Evolutionary conservation across 306 rosid species (phyloP).

Genomic region (Acacia melanoxylon): DNA sequence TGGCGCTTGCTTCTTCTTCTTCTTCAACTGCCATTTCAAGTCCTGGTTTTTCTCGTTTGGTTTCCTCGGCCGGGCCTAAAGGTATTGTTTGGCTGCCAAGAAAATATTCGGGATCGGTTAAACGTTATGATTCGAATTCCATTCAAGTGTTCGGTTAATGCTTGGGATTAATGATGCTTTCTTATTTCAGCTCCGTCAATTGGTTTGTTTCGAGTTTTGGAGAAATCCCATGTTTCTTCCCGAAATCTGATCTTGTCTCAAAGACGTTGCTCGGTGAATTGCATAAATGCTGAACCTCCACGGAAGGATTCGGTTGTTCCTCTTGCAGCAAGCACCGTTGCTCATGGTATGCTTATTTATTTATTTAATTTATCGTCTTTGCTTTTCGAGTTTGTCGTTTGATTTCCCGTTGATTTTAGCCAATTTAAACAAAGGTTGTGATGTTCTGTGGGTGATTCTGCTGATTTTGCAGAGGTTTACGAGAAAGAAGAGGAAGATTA

Average conservation of each 20-base stretch:
- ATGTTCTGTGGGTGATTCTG: background rate
- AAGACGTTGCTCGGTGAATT: slow-evolving; percentile 43
- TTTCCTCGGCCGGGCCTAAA: slow-evolving; percentile 40
- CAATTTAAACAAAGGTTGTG: background rate
- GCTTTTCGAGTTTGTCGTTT: background rate
- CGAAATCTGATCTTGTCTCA: slow-evolving; percentile 34
- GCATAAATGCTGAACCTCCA: slow-evolving; percentile 47
- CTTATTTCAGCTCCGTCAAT: slow-evolving; percentile 51
- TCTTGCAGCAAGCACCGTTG: slow-evolving; percentile 47
- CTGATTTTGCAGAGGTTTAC: slow-evolving; percentile 45
- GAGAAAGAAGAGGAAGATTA: slow-evolving; percentile 50
- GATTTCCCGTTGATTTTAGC: background rate
- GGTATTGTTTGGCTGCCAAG: slow-evolving; percentile 36
- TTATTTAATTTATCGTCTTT: background rate
- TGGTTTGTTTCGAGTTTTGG: slow-evolving; percentile 43
- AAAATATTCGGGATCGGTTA: background rate
- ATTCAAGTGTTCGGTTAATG: background rate
- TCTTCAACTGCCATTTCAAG: slow-evolving; percentile 50
- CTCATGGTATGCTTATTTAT: slow-evolving; percentile 41
- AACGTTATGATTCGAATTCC: background rate
- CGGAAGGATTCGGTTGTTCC: slow-evolving; percentile 53
- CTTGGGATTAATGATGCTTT: background rate
- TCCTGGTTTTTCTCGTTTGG: slow-evolving; percentile 35
- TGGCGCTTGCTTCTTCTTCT: slow-evolving; percentile 66
- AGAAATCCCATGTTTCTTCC: slow-evolving; percentile 22